Percentiles rank a stretch among this genome's conserved stretches.
Conservation (phyloP, 495 filamentous ascomycete species). For the Neurospora sp. region DNA sequence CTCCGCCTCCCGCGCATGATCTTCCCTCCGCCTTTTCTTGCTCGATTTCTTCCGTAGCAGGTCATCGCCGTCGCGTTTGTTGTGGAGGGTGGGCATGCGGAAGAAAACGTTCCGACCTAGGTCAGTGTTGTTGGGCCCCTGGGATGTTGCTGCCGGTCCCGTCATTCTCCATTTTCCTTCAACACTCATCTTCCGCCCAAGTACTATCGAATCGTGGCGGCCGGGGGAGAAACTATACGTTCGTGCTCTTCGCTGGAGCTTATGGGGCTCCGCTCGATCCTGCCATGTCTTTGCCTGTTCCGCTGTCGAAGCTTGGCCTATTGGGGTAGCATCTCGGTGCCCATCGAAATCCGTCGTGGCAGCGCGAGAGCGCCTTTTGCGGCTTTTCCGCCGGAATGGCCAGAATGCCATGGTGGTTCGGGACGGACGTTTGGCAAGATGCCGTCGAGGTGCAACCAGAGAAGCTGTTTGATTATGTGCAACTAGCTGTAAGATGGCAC, state of each 20-base stretch:
- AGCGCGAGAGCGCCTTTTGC: conserved; percentile 32
- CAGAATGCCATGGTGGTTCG: conserved; percentile 54
- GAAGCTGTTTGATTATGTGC: neutral
- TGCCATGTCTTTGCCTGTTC: conserved; percentile 11
- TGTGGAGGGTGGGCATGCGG: conserved; percentile 57
- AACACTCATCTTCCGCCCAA: conserved; percentile 18
- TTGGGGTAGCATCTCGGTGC: conserved; percentile 10
- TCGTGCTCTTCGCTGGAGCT: conserved; percentile 37
- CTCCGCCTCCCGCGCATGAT: conserved; percentile 71
- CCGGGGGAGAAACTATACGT: conserved; percentile 46
- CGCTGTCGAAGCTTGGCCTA: conserved; percentile 5
- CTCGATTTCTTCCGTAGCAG: conserved; percentile 61
- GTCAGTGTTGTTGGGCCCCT: conserved; percentile 8
- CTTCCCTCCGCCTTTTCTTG: conserved; percentile 61
- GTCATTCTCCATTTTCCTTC: conserved; percentile 22
- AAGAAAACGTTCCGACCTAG: conserved; percentile 32
- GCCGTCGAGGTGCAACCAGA: neutral
- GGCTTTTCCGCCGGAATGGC: conserved; percentile 65
- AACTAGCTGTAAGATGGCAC: neutral
- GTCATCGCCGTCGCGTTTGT: conserved; percentile 45
- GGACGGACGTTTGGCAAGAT: neutral
- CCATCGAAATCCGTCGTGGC: conserved; percentile 27
- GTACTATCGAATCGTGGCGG: conserved; percentile 35
- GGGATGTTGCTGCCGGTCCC: conserved; percentile 22
- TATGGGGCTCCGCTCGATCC: conserved; percentile 33